A percentile compares a stretch with the other conserved stretches of the same genome.
These are phyloP conservation scores for Volvox africanus DNA, from an alignment of 139 green algal species.

Conservation along the genomic window DNA sequence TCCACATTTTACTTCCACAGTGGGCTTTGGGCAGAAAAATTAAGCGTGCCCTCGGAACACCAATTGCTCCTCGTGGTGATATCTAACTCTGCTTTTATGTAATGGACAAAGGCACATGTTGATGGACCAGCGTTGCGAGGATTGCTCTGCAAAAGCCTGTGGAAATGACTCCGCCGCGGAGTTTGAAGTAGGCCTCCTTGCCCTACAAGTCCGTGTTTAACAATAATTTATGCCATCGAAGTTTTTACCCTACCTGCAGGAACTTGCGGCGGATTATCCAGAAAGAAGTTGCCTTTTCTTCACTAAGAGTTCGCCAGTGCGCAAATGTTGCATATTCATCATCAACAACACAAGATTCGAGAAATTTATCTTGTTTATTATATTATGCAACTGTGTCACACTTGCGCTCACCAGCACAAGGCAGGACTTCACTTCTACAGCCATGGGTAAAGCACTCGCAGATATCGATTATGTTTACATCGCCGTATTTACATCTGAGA, in stretches of 20 bases:
- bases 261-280: not conserved
- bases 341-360: not conserved
- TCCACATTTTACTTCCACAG: no score
- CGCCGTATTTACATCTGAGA: conserved; percentile 20
- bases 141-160: not conserved
- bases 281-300: not conserved
- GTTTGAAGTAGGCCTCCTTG: not conserved
- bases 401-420: conserved; percentile 12
- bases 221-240: no score
- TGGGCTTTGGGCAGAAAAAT: no score
- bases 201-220: not conserved
- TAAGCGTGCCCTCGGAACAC: no score
- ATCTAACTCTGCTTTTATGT: not conserved
- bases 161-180: not conserved
- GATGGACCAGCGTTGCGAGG: not conserved
- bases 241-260: not conserved
- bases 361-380: not conserved
- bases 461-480: not conserved
- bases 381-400: conserved; percentile 41
- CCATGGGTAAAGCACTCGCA: not conserved
- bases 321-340: not conserved
- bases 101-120: not conserved
- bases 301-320: not conserved
- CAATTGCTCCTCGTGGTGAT: not conserved
- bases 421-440: not conserved